Conservation (phyloP, 2,329 filamentous ascomycete genomes). For the Penicillium rolfsii region DNA sequence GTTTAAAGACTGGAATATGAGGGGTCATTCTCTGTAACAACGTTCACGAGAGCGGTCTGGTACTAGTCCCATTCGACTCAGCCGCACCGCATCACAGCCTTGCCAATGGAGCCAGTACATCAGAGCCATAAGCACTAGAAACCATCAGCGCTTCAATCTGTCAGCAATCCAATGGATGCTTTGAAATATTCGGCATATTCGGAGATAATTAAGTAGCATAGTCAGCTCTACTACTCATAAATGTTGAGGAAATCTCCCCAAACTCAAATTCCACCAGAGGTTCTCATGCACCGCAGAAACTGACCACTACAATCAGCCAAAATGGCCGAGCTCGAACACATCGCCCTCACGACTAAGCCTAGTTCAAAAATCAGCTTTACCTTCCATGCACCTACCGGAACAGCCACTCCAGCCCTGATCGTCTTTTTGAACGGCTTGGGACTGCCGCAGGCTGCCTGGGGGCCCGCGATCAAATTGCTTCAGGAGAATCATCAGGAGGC, state of each 20-base stretch:
- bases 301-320: not conserved
- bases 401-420: slow-evolving; percentile 33
- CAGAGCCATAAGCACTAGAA: not conserved
- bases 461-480: slow-evolving; percentile 35
- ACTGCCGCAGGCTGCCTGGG: slow-evolving; percentile 46
- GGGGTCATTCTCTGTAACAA: not conserved
- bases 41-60: not conserved
- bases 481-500: slow-evolving; percentile 21
- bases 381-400: slow-evolving; percentile 16
- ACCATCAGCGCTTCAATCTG: not conserved
- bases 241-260: not conserved
- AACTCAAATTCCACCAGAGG: not conserved
- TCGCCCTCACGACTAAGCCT: slow-evolving; percentile 26
- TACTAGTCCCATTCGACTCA: not conserved
- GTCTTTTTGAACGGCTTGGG: slow-evolving; percentile 53
- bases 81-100: not conserved
- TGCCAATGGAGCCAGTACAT: not conserved
- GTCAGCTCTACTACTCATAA: not conserved
- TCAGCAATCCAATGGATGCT: not conserved
- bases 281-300: not conserved
- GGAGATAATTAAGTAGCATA: not conserved
- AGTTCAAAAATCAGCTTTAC: slow-evolving; percentile 24
- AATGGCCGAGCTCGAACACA: slow-evolving; percentile 22
- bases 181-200: not conserved
- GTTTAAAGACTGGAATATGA: not conserved